These are phyloP conservation scores for Cenococcum geophilum DNA, from an alignment of 495 filamentous ascomycete genomes.

Conservation along the genomic window DNA sequence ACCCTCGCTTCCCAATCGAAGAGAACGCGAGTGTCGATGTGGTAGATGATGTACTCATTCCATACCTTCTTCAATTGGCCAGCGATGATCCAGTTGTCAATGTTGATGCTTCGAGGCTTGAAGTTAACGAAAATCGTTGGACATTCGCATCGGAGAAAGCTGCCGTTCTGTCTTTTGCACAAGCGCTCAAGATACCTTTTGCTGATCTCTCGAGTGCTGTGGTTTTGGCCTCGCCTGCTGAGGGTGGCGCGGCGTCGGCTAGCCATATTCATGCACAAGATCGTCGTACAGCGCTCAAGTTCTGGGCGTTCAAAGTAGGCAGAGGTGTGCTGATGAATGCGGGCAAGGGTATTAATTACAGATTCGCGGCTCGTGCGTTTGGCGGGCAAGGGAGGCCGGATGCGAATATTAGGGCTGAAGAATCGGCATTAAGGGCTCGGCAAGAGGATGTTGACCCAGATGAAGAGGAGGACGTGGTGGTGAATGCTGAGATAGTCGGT, in stretches of 20 bases:
- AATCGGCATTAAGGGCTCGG: constrained; percentile 22
- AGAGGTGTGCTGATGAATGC: constrained; percentile 57
- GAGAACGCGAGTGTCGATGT: constrained; percentile 45
- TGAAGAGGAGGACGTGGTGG: constrained; percentile 24
- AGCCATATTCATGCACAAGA: constrained; percentile 22
- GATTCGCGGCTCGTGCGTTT: constrained; percentile 57
- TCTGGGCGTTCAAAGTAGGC: constrained; percentile 59
- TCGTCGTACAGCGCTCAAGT: constrained; percentile 42
- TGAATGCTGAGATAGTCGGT: constrained; percentile 17
- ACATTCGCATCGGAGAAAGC: constrained; percentile 51
- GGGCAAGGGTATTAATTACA: constrained; percentile 52
- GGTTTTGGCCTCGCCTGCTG: constrained; percentile 23
- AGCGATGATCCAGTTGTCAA: constrained; percentile 46
- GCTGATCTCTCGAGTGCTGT: constrained; percentile 44
- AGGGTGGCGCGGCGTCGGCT: not conserved
- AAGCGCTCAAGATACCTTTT: constrained; percentile 48
- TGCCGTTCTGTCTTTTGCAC: constrained; percentile 53
- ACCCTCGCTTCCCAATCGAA: constrained; percentile 49
- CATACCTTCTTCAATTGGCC: constrained; percentile 52
- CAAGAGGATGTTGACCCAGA: constrained; percentile 26
- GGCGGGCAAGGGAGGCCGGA: constrained; percentile 47
- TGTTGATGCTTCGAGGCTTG: constrained; percentile 56
- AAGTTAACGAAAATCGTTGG: constrained; percentile 48
- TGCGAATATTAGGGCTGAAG: constrained; percentile 27
- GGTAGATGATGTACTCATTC: constrained; percentile 52